Percentiles rank a stretch among this genome's conserved stretches.
Conservation (phyloP, 768 basidiomycete species). For the Russula dissimulans region DNA sequence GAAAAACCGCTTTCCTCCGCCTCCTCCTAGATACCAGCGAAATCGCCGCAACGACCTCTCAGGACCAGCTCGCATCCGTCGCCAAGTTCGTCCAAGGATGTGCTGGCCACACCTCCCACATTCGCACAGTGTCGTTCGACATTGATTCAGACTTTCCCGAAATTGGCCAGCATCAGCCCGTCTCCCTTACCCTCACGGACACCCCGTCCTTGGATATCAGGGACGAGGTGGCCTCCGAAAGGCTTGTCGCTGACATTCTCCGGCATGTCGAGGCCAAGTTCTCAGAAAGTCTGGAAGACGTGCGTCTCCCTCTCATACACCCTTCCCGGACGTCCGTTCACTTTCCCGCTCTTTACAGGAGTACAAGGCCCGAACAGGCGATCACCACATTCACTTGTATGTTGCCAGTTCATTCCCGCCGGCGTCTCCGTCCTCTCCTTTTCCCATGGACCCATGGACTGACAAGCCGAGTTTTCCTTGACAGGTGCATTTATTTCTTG, state of each 20-base stretch:
- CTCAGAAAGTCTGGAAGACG: constrained; percentile 66
- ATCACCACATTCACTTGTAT: constrained; percentile 77
- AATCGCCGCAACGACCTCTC: constrained; percentile 50
- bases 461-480: constrained; percentile 6
- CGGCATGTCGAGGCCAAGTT: constrained; percentile 66
- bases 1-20: constrained; percentile 82
- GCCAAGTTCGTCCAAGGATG: constrained; percentile 76
- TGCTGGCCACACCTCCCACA: constrained; percentile 61
- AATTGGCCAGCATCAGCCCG: constrained; percentile 35
- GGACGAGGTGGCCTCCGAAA: constrained; percentile 56
- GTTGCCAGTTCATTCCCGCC: constrained; percentile 23
- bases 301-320: constrained; percentile 35
- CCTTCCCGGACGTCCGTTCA: constrained; percentile 13
- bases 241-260: constrained; percentile 56
- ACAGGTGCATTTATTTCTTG: constrained; percentile 79
- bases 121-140: constrained; percentile 63
- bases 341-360: constrained; percentile 38
- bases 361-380: constrained; percentile 57
- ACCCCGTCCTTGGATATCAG: constrained; percentile 72
- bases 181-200: constrained; percentile 68
- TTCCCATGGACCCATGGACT: constrained; percentile 15
- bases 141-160: constrained; percentile 51
- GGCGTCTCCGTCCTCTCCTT: constrained; percentile 3
- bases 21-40: constrained; percentile 76
- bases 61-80: constrained; percentile 71